A percentile compares a stretch with the other conserved stretches of the same genome.
phyloP scores from a whole-genome alignment of 1,284 basidiomycete species.

The Sphaerobolus stellatus region DNA sequence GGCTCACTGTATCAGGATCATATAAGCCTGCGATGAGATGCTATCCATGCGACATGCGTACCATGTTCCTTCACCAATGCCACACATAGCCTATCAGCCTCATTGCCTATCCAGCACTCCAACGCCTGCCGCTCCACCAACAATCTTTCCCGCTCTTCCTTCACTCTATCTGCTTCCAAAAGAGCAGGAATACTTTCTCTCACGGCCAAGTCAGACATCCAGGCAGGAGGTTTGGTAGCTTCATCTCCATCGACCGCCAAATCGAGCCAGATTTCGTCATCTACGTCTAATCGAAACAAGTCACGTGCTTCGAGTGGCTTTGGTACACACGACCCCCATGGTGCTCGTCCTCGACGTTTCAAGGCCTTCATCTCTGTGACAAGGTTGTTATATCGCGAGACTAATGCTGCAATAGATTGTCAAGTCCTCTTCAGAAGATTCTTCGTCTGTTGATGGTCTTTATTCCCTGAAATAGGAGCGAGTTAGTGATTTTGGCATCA shows the following conservation, averaged over 20 bases:
- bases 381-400: background rate
- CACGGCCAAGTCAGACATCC: background rate
- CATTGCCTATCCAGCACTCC: background rate
- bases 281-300: background rate
- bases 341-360: background rate
- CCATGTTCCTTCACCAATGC: too few species aligned
- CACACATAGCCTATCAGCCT: background rate
- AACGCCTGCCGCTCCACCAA: background rate
- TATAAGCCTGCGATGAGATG: background rate
- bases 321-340: background rate
- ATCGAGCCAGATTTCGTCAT: background rate
- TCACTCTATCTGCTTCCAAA: background rate
- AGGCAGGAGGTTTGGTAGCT: background rate
- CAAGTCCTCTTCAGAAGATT: background rate
- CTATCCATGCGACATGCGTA: background rate
- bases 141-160: background rate
- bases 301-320: background rate
- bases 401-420: background rate
- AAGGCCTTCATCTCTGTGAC: background rate
- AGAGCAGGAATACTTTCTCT: background rate
- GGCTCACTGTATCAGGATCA: background rate
- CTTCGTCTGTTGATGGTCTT: constrained; percentile 1
- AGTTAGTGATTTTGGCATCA: too few species aligned
- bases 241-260: background rate
- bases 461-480: background rate